Conservation (phyloP, 371 early-diverging fungal species). For the Lichtheimia corymbifera region DNA sequence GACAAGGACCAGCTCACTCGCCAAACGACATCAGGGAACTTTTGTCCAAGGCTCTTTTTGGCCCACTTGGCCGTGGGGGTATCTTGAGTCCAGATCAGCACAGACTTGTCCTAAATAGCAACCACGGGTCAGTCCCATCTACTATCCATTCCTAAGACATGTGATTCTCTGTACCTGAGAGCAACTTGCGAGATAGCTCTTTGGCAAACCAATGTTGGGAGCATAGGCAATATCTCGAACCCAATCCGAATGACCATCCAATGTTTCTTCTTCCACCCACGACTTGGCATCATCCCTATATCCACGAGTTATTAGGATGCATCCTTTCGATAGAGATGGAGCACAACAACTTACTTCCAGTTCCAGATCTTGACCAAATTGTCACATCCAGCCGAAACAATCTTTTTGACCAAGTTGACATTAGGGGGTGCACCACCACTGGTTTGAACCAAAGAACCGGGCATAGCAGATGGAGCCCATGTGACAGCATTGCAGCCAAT, state of each 20-base stretch:
- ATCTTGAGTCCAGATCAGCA: slow-evolving; percentile 95
- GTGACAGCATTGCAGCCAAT: slow-evolving; percentile 93
- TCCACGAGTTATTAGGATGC: background rate
- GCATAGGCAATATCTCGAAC: slow-evolving; percentile 98
- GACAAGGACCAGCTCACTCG: slow-evolving; percentile 94
- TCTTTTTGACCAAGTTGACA: slow-evolving; percentile 67
- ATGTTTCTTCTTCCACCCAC: slow-evolving; percentile 77
- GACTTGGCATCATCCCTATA: slow-evolving; percentile 71
- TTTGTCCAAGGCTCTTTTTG: slow-evolving; percentile 72
- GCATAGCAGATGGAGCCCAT: slow-evolving; percentile 92
- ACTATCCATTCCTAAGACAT: background rate
- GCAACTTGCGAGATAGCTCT: slow-evolving; percentile 89
- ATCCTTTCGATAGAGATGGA: too few relatives aligned
- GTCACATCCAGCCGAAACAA: slow-evolving; percentile 96
- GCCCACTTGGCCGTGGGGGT: slow-evolving; percentile 70
- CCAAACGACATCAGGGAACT: slow-evolving; percentile 97
- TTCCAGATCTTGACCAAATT: slow-evolving; percentile 95
- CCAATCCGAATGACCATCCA: slow-evolving; percentile 97
- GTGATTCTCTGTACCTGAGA: slow-evolving; percentile 67
- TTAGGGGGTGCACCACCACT: slow-evolving; percentile 61
- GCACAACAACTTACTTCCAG: slow-evolving; percentile 45
- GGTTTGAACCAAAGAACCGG: slow-evolving; percentile 79
- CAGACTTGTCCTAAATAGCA: slow-evolving; percentile 78
- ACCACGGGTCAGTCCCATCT: background rate
- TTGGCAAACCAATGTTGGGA: slow-evolving; percentile 91